These are phyloP conservation scores for Alternaria postmessia DNA, from an alignment of 2,329 filamentous ascomycete genomes.

Conservation along the genomic window DNA sequence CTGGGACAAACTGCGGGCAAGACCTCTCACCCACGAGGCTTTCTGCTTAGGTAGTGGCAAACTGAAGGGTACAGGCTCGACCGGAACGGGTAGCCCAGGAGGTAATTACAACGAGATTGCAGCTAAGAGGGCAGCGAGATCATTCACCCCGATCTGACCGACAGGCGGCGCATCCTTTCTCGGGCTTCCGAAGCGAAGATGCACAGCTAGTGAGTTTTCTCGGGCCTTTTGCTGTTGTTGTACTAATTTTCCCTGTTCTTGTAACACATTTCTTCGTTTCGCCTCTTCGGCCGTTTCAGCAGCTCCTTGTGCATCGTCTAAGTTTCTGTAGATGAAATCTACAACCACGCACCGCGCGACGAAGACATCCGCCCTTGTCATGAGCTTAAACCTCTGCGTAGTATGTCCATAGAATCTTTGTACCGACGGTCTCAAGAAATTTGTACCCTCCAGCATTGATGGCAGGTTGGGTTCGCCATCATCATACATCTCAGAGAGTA, in stretches of 20 bases:
- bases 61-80: background rate
- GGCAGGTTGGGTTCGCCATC: background rate
- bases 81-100: background rate
- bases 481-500: background rate
- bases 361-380: background rate
- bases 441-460: background rate
- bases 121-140: background rate
- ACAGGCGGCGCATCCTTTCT: fast-evolving
- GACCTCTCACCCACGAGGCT: background rate
- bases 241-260: background rate
- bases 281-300: background rate
- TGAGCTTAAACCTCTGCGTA: background rate
- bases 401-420: background rate
- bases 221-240: background rate
- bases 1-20: background rate
- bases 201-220: background rate
- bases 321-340: background rate
- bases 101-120: background rate
- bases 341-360: background rate
- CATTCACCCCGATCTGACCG: background rate
- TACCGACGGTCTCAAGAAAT: background rate
- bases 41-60: background rate
- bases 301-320: background rate
- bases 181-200: background rate
- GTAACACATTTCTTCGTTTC: background rate